Evolutionary conservation across 352 stramenopile species (phyloP).

Genomic region (Phytophthora sp.): DNA sequence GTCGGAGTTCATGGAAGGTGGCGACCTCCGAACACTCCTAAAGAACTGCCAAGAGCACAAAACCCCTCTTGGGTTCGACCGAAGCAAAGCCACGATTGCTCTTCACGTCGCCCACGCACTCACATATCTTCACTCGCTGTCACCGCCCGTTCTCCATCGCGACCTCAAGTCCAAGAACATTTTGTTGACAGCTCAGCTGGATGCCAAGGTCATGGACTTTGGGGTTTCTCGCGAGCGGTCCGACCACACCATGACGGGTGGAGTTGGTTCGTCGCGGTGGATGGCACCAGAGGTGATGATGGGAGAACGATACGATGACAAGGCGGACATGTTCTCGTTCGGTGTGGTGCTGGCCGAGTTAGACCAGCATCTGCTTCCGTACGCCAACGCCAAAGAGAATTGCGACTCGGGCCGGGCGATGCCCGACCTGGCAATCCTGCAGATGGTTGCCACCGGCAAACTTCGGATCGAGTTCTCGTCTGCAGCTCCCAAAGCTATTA

Average conservation of each 20-base stretch:
- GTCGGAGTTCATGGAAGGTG: slow-evolving; percentile 58
- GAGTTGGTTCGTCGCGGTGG: slow-evolving; percentile 47
- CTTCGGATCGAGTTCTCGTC: slow-evolving; percentile 50
- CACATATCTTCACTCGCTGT: slow-evolving; percentile 50
- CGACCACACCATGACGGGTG: slow-evolving; percentile 46
- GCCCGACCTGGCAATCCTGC: slow-evolving; percentile 48
- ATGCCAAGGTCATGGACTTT: slow-evolving; percentile 48
- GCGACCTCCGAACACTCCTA: slow-evolving; percentile 45
- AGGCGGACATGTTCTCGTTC: slow-evolving; percentile 58
- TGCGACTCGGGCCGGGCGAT: slow-evolving; percentile 26
- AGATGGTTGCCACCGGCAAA: slow-evolving; percentile 51
- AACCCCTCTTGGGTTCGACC: slow-evolving; percentile 33
- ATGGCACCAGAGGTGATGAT: slow-evolving; percentile 58
- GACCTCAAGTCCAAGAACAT: slow-evolving; percentile 48
- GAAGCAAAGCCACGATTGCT: slow-evolving; percentile 37
- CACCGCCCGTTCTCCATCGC: slow-evolving; percentile 34
- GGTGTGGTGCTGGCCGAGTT: slow-evolving; percentile 50
- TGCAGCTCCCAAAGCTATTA: slow-evolving; percentile 25
- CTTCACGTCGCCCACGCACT: slow-evolving; percentile 44
- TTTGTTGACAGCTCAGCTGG: slow-evolving; percentile 32
- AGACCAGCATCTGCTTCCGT: slow-evolving; percentile 42
- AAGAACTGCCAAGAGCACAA: slow-evolving; percentile 37
- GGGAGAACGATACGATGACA: slow-evolving; percentile 49
- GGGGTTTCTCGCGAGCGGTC: slow-evolving; percentile 42
- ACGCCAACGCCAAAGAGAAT: slow-evolving; percentile 38